Evolutionary conservation across 371 early-diverging fungal species (phyloP), one percentile per base, ranked within the genome.

Genomic region (Rhizopus arrhizus): DNA sequence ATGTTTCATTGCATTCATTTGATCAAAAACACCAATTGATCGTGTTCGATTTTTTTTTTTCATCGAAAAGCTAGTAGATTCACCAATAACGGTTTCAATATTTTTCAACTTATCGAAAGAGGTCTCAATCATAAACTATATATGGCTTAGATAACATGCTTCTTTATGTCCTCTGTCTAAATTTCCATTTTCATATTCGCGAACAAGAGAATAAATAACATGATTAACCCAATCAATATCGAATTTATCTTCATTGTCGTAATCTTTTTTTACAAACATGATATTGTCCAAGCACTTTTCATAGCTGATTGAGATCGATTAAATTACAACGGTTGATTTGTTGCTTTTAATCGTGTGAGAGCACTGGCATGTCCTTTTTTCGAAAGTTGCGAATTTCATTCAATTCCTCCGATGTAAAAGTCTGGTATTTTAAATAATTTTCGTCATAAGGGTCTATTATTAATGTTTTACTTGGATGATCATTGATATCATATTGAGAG

Each of bases 391-490:
- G 32, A 6, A 56, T 56, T 56, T 56, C 51, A 41, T 58, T 34
- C 15, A 50, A 51, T 28, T 51, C 50, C 40, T 49, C 35, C 29
- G 29, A 32, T 5, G 45, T 59, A 28, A 59, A 52, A 4, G 51
- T 32, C 13, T 51, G 43, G 45, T 52, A 52, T 32, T 15, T 33
- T 7, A 32, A 29, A 45, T 59, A 59, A 45, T 59, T 59, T 10
- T 16, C 34, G 40, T 59, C 59, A 45, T 59, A 8, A 34, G 53
- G 43, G 31, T 59, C 59, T 4, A 59, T 52, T 13, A 59, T 59
- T 22, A 53, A 16, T 0, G 59, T 52, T 46, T 15, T 53, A 31
- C 42, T 59, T 15, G 59, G 46, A 34, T 59, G 59, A 36, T 59
- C 46, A 36, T 22, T 22, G 22, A 32, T 9, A 11, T 29, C 34